These are phyloP conservation scores for Wallacemonas sp. DNA, from an alignment of 208 protist genomes.

Conservation along the genomic window DNA sequence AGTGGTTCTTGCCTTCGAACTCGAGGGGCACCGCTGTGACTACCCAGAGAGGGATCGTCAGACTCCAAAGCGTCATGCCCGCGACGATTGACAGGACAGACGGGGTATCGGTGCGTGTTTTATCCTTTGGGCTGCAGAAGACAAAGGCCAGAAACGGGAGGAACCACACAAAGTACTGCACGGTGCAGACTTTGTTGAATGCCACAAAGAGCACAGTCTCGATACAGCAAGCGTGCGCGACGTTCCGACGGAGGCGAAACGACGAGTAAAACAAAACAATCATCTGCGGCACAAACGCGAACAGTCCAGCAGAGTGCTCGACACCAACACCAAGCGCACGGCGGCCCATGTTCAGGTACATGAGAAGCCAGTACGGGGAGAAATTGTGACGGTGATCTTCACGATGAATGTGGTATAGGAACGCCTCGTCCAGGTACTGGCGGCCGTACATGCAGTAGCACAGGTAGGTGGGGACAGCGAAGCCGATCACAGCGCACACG, in stretches of 20 bases:
- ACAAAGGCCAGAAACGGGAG: slow-evolving; percentile 82
- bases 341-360: slow-evolving; percentile 82
- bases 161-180: slow-evolving; percentile 97
- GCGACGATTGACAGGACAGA: slow-evolving; percentile 20
- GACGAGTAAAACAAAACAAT: slow-evolving; percentile 68
- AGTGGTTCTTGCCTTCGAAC: slow-evolving; percentile 81
- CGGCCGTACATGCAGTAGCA: slow-evolving; percentile 73
- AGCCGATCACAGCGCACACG: slow-evolving; percentile 42
- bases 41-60: slow-evolving; percentile 85
- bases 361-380: slow-evolving; percentile 90
- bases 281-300: slow-evolving; percentile 88
- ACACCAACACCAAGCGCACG: slow-evolving; percentile 43
- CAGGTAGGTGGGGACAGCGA: slow-evolving; percentile 47
- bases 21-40: slow-evolving; percentile 73
- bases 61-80: slow-evolving; percentile 51
- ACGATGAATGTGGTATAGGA: slow-evolving; percentile 79
- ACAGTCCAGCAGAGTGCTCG: slow-evolving; percentile 58
- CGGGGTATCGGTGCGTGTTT: slow-evolving; percentile 2
- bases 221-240: slow-evolving; percentile 78
- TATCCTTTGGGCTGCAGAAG: slow-evolving; percentile 43
- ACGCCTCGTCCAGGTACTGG: slow-evolving; percentile 75
- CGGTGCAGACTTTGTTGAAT: slow-evolving; percentile 95
- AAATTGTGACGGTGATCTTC: slow-evolving; percentile 94
- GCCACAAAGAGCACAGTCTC: slow-evolving; percentile 90
- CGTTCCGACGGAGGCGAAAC: slow-evolving; percentile 71